Percentiles rank a stretch among this genome's conserved stretches.
These are phyloP conservation scores for Talaromyces sp. DNA, from an alignment of 2,329 filamentous ascomycete species.

Conservation along the genomic window DNA sequence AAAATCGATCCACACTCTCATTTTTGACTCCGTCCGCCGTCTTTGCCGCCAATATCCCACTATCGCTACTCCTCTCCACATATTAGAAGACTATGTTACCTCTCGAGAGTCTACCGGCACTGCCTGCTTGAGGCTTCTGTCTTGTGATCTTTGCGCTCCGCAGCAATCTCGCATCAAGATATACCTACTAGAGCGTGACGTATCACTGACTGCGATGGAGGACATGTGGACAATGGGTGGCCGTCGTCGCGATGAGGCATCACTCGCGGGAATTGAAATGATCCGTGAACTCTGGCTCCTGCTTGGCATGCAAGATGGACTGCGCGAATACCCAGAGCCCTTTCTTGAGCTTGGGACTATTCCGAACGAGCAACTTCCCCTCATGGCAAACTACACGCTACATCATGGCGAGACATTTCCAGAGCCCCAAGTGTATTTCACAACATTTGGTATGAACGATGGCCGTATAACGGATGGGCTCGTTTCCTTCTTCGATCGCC, in stretches of 20 bases:
- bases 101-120: neutral
- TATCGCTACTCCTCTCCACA: neutral
- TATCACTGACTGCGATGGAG: constrained; percentile 6
- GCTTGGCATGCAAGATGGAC: constrained; percentile 6
- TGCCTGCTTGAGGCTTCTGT: constrained; percentile 5
- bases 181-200: constrained; percentile 12
- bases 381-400: constrained; percentile 14
- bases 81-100: constrained; percentile 1
- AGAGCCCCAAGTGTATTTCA: constrained; percentile 15
- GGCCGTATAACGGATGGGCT: constrained; percentile 10
- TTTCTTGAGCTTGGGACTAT: neutral
- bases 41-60: neutral
- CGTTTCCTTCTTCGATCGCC: constrained; percentile 11
- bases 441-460: constrained; percentile 14
- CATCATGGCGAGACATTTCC: constrained; percentile 9
- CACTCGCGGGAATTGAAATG: constrained; percentile 7
- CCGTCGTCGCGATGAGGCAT: neutral
- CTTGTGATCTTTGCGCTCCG: constrained; percentile 13
- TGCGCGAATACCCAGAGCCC: neutral
- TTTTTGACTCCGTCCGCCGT: constrained; percentile 9
- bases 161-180: constrained; percentile 13
- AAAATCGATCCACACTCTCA: constrained; percentile 5
- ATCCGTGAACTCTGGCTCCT: constrained; percentile 14
- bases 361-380: constrained; percentile 10
- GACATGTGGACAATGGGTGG: constrained; percentile 14